Base-by-base conservation (phyloP, 2,329 filamentous ascomycete species). In the Scytalidium lignicola region DNA sequence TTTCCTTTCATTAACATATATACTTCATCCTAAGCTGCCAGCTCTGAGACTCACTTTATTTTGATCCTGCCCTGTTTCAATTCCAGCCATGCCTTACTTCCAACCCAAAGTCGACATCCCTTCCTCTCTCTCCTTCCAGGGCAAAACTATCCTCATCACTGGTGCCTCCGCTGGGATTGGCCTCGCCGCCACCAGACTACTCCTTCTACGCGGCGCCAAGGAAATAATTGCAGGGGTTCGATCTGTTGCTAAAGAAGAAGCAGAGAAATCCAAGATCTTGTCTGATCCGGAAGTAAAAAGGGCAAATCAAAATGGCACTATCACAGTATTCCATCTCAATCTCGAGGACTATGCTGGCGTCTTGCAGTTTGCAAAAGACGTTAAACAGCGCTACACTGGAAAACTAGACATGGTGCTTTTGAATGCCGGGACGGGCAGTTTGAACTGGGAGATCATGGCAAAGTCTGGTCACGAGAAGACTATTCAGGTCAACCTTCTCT, bases 401-500 rank as follows among this genome's bases (percentile, higher is more conserved):
- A 48, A 39, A 15, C 18, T 56, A 17, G 49, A 56, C 44, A 47
- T 52, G 23, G 21, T 44, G 13, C 15, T 56, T 10, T 19, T 54
- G 47, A 56, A 56, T 47, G 54, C 51, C 4, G 53, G 49, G 26
- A 49, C 45, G 28, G 51, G 32, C n/a, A 46, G 39, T 39, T n/a
- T 42, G n/a, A 53, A 44, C 13, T 50, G 26, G 20, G 41, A 18
- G n/a, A n/a, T 44, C 13, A 23, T 23, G 12, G 19, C 43, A 12
- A 41, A 43, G 13, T 50, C 55, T 21, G 61, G 61, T 4, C 54
- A 56, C 48, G 39, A 46, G 17, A 12, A 53, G 40, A 46, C 51
- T 3, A 43, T 62, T 8, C 59, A 59, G 7, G 59, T 62, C 2
- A 63, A 63, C 43, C 47, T 62, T 9, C 41, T 61, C 17, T 55